Conservation (phyloP, 495 filamentous ascomycete species). For the Cercophora scortea region DNA sequence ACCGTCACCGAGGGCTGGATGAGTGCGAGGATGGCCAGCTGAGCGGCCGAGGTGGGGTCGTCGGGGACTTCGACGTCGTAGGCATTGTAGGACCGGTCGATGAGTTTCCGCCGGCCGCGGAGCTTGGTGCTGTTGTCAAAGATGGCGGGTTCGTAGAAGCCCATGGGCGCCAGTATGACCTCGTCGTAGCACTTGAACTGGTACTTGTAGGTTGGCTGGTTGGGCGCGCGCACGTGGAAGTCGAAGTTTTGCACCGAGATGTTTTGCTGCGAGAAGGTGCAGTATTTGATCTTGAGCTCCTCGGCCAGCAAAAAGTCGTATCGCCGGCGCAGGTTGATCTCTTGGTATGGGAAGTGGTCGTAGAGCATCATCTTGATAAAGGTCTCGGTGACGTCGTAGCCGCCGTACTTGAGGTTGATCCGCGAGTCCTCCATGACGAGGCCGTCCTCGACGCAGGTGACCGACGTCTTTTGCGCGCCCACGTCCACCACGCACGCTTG, state of each 20-base stretch:
- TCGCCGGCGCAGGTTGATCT: conserved; percentile 82
- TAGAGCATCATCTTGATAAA: conserved; percentile 96
- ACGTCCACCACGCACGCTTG: conserved; percentile 92
- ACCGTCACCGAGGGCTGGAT: conserved; percentile 53
- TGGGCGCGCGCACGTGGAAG: conserved; percentile 82
- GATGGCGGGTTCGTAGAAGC: conserved; percentile 76
- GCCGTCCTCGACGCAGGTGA: conserved; percentile 95
- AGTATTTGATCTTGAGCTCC: conserved; percentile 85
- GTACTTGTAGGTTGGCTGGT: conserved; percentile 84
- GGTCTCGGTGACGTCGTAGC: conserved; percentile 83
- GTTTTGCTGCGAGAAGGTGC: conserved; percentile 76
- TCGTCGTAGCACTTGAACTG: conserved; percentile 94
- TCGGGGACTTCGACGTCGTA: conserved; percentile 81
- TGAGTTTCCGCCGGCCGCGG: conserved; percentile 62
- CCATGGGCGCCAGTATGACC: conserved; percentile 82
- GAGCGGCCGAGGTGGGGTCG: conserved; percentile 80
- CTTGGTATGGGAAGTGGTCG: conserved; percentile 86
- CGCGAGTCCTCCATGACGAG: conserved; percentile 86
- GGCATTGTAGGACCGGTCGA: conserved; percentile 80
- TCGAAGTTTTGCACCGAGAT: conserved; percentile 73
- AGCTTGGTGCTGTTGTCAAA: conserved; percentile 79
- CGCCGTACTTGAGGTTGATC: conserved; percentile 90
- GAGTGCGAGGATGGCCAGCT: conserved; percentile 64
- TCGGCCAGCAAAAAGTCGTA: conserved; percentile 93
- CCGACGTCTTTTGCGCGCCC: conserved; percentile 95